phyloP scores from a whole-genome alignment of 139 green algal genomes.

The Closterium sp. region DNA sequence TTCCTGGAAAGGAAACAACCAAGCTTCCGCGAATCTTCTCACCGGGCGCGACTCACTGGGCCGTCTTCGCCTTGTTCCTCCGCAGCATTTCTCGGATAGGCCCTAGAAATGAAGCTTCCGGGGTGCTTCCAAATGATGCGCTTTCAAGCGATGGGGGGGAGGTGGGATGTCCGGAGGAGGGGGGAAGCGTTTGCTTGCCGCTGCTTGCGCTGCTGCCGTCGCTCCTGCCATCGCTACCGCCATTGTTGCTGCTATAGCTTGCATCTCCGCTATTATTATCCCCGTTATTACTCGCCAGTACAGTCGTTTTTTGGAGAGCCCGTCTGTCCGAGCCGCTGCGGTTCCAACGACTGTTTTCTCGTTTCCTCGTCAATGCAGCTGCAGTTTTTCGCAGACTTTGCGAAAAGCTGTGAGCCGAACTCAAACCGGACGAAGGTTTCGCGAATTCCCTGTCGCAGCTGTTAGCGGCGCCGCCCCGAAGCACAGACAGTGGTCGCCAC shows the following conservation, averaged over 20 bases:
- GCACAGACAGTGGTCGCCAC: not conserved
- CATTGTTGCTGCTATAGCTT: too few species aligned
- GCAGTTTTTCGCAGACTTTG: not conserved
- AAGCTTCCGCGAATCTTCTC: not conserved
- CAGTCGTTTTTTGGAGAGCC: not conserved
- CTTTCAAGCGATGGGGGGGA: not conserved
- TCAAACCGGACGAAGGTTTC: not conserved
- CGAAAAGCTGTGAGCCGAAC: not conserved
- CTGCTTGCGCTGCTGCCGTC: not conserved
- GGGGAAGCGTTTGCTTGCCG: not conserved
- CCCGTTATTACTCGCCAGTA: not conserved
- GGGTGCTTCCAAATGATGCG: not conserved
- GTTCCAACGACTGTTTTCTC: too few species aligned
- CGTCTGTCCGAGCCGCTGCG: too few species aligned
- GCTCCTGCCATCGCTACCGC: not conserved
- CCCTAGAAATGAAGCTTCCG: not conserved
- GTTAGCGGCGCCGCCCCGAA: not conserved
- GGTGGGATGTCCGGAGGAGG: not conserved
- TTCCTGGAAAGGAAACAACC: too few species aligned
- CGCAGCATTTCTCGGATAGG: not conserved
- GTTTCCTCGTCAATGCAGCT: too few species aligned
- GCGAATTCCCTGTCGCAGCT: too few species aligned
- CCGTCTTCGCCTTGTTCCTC: not conserved
- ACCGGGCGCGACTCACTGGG: not conserved
- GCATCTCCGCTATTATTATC: not conserved